Conservation (phyloP, 768 basidiomycete genomes). For the Dendrothele bispora region DNA sequence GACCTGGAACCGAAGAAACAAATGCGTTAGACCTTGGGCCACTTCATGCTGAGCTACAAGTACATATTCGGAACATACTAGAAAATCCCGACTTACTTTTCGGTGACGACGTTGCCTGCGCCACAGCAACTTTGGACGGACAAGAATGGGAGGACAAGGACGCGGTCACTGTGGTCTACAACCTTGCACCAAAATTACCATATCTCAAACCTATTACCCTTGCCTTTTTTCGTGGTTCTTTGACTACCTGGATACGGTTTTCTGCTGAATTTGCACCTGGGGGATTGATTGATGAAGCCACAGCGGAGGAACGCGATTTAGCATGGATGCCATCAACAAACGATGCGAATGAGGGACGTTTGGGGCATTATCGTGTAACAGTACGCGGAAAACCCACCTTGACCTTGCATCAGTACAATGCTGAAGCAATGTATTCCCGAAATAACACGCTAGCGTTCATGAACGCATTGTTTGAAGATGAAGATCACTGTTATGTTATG, state of each 20-base stretch:
- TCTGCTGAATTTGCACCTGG: slow-evolving; percentile 9
- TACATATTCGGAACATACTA: slow-evolving; percentile 5
- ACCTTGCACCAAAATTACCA: slow-evolving; percentile 4
- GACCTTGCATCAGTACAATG: no score
- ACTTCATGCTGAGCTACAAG: slow-evolving; percentile 1
- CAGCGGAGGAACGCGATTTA: neutral
- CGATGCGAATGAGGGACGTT: no score
- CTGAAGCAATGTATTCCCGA: no score
- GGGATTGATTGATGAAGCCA: neutral
- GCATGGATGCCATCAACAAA: slow-evolving; percentile 10
- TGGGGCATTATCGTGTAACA: no score
- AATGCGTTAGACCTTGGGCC: slow-evolving; percentile 28
- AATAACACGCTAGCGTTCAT: no score
- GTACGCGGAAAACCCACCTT: no score
- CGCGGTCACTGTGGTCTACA: slow-evolving; percentile 8
- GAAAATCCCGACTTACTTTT: slow-evolving; percentile 10
- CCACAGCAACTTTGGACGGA: slow-evolving; percentile 8
- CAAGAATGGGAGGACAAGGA: slow-evolving; percentile 7
- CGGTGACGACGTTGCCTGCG: neutral
- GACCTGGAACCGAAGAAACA: slow-evolving; percentile 7
- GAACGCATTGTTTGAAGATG: no score
- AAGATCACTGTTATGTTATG: no score
- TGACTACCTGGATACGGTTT: slow-evolving; percentile 9
- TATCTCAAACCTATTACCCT: neutral
- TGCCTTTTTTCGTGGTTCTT: no score